Base-by-base conservation (phyloP, 345 rosid species). In the Carallia pectinifolia region DNA sequence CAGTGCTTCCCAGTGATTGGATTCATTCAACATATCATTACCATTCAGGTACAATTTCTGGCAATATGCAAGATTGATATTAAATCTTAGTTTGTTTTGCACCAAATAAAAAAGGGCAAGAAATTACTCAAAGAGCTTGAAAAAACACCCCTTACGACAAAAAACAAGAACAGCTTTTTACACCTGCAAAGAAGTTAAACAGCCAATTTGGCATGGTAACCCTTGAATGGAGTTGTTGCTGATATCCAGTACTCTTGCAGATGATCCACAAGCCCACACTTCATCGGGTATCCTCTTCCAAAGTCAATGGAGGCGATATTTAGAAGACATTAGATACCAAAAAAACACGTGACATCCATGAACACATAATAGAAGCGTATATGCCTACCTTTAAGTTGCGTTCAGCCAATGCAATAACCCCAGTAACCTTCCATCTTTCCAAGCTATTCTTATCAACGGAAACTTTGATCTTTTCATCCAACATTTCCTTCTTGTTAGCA, bases 371-470 rank as follows among this genome's bases (percentile, higher is more conserved):
- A 53, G 7, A 48, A 65, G 5, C 54, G 12, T 60, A 44, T 44
- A 44, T 69, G 67, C 55, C 62, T 77, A 94, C 98, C 93, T 86
- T 84, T 81, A 94, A 81, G 75, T 80, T 84, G 72, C 87, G 71
- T 69, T 85, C 91, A 19, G 91, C 82, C 67, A 94, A 78, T 6
- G 86, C 93, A 66, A 90, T 59, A 27, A 91, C 88, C 70, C 96
- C 93, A 9, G 97, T 94, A 38, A 84, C 74, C 69, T 87, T 88
- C 97, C 97, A 91, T 68, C 90, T 77, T 62, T 77, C 87, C 74
- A 76, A 62, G 7, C 85, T 75, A 23, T 69, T 82, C 82, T 87
- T 87, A 74, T 86, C 85, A 38, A 86, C 61, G 30, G 60, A 48
- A 65, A 76, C 74, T 18, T 23, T 78, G 65, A 76, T 62, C 70